A percentile compares a stretch with the other conserved stretches of the same genome.
These are phyloP conservation scores for Trichophyton benhamiae DNA, from an alignment of 2,329 filamentous ascomycete genomes.

Conservation along the genomic window DNA sequence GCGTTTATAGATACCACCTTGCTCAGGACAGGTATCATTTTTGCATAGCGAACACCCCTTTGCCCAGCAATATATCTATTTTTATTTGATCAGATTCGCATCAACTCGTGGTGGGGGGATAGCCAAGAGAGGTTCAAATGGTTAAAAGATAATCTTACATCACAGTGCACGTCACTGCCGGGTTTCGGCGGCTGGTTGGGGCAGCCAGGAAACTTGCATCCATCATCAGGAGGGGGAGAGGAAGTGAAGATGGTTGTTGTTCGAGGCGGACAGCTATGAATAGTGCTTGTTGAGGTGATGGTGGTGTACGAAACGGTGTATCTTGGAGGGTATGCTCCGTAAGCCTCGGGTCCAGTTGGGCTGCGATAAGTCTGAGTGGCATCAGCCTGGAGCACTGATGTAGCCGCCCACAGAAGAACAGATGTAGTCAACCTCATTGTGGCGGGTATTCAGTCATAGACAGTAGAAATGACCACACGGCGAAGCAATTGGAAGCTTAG, in stretches of 20 bases:
- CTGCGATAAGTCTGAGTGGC: constrained; percentile 13
- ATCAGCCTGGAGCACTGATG: constrained; percentile 11
- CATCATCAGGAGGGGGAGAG: neutral
- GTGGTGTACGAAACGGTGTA: neutral
- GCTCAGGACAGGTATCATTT: neutral
- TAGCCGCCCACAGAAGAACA: constrained; percentile 19
- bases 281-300: neutral
- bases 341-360: neutral
- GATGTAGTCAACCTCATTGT: constrained; percentile 7
- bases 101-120: neutral
- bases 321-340: neutral
- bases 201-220: neutral
- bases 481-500: neutral
- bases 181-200: neutral
- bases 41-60: neutral
- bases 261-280: neutral
- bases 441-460: neutral
- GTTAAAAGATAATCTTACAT: neutral
- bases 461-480: neutral
- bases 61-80: neutral
- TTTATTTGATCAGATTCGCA: neutral
- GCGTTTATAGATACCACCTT: neutral
- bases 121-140: neutral
- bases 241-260: neutral
- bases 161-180: neutral